Evolutionary conservation across 106 monocot species (phyloP).

Genomic region (Allium sativum): DNA sequence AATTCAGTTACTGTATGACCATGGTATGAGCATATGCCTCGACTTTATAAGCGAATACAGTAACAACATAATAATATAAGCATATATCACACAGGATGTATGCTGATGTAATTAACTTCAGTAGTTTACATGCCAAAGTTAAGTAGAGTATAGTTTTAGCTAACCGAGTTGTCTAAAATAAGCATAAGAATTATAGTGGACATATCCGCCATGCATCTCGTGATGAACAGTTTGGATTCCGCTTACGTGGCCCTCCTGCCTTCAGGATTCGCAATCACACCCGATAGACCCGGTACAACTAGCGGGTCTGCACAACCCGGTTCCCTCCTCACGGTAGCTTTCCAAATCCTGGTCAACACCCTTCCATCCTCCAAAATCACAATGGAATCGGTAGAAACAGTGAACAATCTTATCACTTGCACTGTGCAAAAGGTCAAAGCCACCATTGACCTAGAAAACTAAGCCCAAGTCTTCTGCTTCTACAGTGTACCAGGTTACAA

Average conservation of each 20-base stretch:
- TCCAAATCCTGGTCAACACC: conserved; percentile 87
- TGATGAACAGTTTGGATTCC: conserved; percentile 40
- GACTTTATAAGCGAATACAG: too few relatives aligned
- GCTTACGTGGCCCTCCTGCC: neutral
- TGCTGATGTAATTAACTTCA: too few relatives aligned
- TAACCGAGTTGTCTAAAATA: too few relatives aligned
- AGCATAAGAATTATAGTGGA: too few relatives aligned
- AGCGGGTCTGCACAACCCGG: conserved; percentile 12
- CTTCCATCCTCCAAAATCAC: conserved; percentile 75
- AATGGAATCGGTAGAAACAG: conserved; percentile 78
- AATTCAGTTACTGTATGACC: too few relatives aligned
- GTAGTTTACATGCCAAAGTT: too few relatives aligned
- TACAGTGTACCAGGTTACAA: too few relatives aligned
- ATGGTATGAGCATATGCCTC: too few relatives aligned
- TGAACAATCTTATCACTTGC: conserved; percentile 74
- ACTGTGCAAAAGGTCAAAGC: conserved; percentile 75
- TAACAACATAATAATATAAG: too few relatives aligned
- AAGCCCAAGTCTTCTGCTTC: too few relatives aligned
- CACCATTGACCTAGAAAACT: conserved; percentile 31
- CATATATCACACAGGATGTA: too few relatives aligned
- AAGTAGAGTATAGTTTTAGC: too few relatives aligned
- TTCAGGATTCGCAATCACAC: conserved; percentile 56
- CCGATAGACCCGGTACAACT: conserved; percentile 23
- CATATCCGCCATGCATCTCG: conserved; percentile 72
- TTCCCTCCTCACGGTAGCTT: conserved; percentile 71